Evolutionary conservation across 768 basidiomycete genomes (phyloP).

Genomic region (Paxillus involutus): DNA sequence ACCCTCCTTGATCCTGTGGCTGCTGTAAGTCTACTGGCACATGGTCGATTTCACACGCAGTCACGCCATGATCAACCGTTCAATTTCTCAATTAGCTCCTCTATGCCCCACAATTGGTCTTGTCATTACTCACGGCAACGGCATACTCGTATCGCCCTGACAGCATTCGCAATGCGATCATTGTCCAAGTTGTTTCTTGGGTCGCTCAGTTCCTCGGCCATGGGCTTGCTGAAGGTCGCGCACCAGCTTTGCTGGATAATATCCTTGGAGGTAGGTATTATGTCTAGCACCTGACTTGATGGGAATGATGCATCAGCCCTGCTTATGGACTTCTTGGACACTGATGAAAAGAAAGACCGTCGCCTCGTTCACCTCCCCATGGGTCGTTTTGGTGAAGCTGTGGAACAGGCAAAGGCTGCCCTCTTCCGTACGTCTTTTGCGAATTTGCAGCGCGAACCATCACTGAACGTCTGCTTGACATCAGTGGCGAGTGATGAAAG

Average conservation of each 20-base stretch:
- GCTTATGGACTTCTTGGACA: conserved; percentile 98
- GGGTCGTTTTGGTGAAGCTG: conserved; percentile 96
- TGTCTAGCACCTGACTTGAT: no score
- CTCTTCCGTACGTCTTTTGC: conserved; percentile 78
- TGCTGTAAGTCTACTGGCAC: conserved; percentile 57
- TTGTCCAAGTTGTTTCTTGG: conserved; percentile 76
- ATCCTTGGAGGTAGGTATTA: conserved; percentile 68
- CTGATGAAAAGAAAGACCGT: conserved; percentile 90
- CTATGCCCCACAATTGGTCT: conserved; percentile 71
- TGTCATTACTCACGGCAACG: conserved; percentile 70
- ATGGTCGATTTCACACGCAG: background rate
- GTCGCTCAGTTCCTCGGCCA: conserved; percentile 90
- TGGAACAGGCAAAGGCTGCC: conserved; percentile 91
- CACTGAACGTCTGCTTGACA: conserved; percentile 2
- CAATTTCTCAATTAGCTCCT: conserved; percentile 51
- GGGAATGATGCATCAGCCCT: conserved; percentile 55
- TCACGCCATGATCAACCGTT: conserved; percentile 1
- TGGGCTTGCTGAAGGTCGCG: conserved; percentile 80
- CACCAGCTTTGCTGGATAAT: conserved; percentile 90
- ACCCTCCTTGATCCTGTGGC: conserved; percentile 77
- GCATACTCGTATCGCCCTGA: conserved; percentile 56
- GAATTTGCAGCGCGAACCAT: conserved; percentile 1
- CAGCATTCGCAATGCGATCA: conserved; percentile 52
- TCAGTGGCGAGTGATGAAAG: conserved; percentile 92
- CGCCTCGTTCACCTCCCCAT: conserved; percentile 59